Base-by-base conservation (phyloP, 2,329 filamentous ascomycete genomes). In the Colletotrichum coccodes region DNA sequence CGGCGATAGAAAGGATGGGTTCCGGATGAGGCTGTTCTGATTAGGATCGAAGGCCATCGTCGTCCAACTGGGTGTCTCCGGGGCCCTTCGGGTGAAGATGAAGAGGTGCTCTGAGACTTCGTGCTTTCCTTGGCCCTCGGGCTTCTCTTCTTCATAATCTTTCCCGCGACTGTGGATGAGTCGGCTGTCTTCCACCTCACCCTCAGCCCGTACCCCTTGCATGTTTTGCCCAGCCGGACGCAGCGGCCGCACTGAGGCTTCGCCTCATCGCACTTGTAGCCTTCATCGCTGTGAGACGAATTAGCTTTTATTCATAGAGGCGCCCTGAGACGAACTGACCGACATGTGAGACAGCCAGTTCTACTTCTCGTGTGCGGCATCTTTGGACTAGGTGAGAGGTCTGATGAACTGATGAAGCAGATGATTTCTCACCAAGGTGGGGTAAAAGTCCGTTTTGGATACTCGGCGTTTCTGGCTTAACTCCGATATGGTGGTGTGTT, bases 221-320 rank as follows among this genome's bases (percentile, higher is more conserved):
- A 79, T 0, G 57, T 53, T 72, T 78, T 79, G 16, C 64, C 56
- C 4, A 78, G 75, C 6, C 77, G 76, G 46, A 72, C 52, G 16
- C 77, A 79, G 52, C 77, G 73, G 32, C 73, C 72, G 16, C 77
- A 79, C 46, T 70, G 71, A 8, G 77, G 77, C 40, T 74, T 77
- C 28, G 73, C 68, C 69, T 79, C 77, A 38, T 78, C 77, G 42
- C 77, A 79, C 56, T 78, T 79, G 47, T 78, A 78, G 9, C 77
- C 77, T n/a, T 78, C 76, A 30, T 75, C 76, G 11, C 76, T 73
- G 52, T 62, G 74, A 6, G 16, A 3, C 1, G 12, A 0, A 3
- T 68, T 7, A 54, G 47, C n/a, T n/a, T n/a, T n/a, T n/a, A n/a
- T n/a, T n/a, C n/a, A n/a, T n/a, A n/a, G n/a, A n/a, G n/a, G n/a